Evolutionary conservation across 2,329 filamentous ascomycete genomes (phyloP).

Genomic region (Xylaria sp.): DNA sequence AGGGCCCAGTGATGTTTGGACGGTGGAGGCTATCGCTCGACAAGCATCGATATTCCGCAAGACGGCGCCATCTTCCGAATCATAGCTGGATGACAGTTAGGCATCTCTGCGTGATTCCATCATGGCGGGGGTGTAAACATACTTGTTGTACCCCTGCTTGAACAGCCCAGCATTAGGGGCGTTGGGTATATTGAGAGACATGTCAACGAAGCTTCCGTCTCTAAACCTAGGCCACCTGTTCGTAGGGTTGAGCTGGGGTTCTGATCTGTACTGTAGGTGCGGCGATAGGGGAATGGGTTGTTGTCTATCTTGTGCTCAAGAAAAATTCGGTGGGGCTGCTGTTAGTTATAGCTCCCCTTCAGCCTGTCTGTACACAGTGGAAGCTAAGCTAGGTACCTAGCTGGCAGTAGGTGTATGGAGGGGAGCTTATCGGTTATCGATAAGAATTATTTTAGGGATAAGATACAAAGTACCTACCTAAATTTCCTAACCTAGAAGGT

Average conservation of each 20-base stretch:
- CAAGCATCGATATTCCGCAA: conserved; percentile 99
- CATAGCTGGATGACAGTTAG: conserved; percentile 75
- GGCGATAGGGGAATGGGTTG: conserved; percentile 17
- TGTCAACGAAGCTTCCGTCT: conserved; percentile 53
- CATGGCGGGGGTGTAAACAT: conserved; percentile 55
- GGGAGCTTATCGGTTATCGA: conserved; percentile 20
- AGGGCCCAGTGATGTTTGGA: conserved; percentile 95
- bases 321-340: conserved; percentile 42
- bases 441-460: background rate
- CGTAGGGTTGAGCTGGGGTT: conserved; percentile 10
- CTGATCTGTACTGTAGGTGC: background rate
- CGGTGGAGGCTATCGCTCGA: conserved; percentile 92
- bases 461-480: background rate
- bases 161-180: conserved; percentile 94
- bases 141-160: conserved; percentile 98
- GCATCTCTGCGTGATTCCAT: conserved; percentile 29
- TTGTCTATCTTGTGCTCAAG: conserved; percentile 28
- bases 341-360: conserved; percentile 9
- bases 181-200: conserved; percentile 97
- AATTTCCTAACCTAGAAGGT: background rate
- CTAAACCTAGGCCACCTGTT: background rate
- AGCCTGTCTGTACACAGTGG: background rate
- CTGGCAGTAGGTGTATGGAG: conserved; percentile 15
- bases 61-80: conserved; percentile 98
- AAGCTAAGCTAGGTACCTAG: conserved; percentile 3